A percentile compares a stretch with the other conserved stretches of the same genome.
These are phyloP conservation scores for Ophiocordyceps camponoti-leonardi DNA, from an alignment of 2,329 filamentous ascomycete species.

Conservation along the genomic window DNA sequence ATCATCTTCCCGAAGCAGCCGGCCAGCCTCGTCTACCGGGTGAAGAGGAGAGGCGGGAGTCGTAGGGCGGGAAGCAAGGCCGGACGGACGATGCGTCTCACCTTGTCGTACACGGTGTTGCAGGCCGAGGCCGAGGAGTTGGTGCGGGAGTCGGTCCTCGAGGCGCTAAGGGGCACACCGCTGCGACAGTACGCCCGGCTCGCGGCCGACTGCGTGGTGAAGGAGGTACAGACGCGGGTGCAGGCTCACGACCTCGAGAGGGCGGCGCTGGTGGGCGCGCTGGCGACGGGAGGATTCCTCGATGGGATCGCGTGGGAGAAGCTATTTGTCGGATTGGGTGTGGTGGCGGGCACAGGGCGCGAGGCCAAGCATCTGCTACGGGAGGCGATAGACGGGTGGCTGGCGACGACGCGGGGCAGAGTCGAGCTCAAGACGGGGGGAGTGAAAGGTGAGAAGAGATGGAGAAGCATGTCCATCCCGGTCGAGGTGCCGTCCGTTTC, in stretches of 20 bases:
- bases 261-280: conserved; percentile 31
- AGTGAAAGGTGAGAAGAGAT: conserved; percentile 33
- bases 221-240: conserved; percentile 25
- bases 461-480: conserved; percentile 68
- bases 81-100: conserved; percentile 42
- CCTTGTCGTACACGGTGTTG: conserved; percentile 59
- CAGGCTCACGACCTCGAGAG: conserved; percentile 36
- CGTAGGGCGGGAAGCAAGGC: conserved; percentile 12
- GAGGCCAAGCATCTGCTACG: conserved; percentile 11
- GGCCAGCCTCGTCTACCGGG: conserved; percentile 64
- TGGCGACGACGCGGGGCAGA: conserved; percentile 9
- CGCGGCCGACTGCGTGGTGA: conserved; percentile 24
- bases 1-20: conserved; percentile 69
- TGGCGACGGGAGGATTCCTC: conserved; percentile 31
- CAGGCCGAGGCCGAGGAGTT: conserved; percentile 51
- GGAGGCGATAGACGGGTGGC: conserved; percentile 16
- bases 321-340: conserved; percentile 32
- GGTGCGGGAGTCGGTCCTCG: conserved; percentile 24
- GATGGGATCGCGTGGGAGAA: conserved; percentile 27
- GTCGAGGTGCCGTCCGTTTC: conserved; percentile 77
- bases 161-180: conserved; percentile 19
- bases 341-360: conserved; percentile 15
- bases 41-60: conserved; percentile 36
- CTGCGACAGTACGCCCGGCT: conserved; percentile 29
- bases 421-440: conserved; percentile 10